A percentile compares a stretch with the other conserved stretches of the same genome.
These are phyloP conservation scores for Collybia mongolica DNA, from an alignment of 768 basidiomycete species.

Conservation along the genomic window DNA sequence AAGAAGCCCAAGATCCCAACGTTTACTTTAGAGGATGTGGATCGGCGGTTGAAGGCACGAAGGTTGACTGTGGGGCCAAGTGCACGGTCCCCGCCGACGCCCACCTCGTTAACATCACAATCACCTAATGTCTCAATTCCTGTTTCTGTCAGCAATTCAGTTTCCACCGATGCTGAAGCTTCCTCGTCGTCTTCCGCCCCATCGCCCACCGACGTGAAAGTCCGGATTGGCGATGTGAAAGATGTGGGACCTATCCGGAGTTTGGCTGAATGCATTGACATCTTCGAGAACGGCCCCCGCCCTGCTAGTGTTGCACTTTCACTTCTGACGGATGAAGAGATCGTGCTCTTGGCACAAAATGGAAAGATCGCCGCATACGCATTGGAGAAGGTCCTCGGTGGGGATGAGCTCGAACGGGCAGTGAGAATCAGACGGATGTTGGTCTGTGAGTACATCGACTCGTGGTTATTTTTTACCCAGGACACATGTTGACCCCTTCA, in stretches of 20 bases:
- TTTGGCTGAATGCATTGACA: conserved; percentile 73
- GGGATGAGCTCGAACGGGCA: conserved; percentile 72
- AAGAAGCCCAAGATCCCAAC: conserved; percentile 18
- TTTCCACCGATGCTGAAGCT: conserved; percentile 1
- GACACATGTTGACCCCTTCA: no score
- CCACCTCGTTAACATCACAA: neutral
- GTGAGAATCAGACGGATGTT: conserved; percentile 84
- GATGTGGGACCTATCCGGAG: conserved; percentile 38
- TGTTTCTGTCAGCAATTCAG: conserved; percentile 6
- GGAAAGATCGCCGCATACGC: conserved; percentile 96
- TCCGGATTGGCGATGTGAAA: neutral
- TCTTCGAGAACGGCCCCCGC: conserved; percentile 74
- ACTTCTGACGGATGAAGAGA: conserved; percentile 86
- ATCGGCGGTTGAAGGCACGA: conserved; percentile 43
- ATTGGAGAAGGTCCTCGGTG: conserved; percentile 87
- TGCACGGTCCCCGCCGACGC: neutral
- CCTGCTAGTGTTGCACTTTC: conserved; percentile 55
- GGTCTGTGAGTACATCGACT: conserved; percentile 65
- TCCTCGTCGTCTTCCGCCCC: conserved; percentile 9
- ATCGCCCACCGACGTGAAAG: neutral
- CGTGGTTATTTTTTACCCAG: neutral
- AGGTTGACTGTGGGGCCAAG: neutral
- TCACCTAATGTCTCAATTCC: neutral
- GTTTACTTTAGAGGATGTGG: conserved; percentile 58
- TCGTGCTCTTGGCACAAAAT: conserved; percentile 82